A percentile compares a stretch with the other conserved stretches of the same genome.
phyloP scores from a whole-genome alignment of 2,329 filamentous ascomycete genomes.

The Tolypocladium pustulatum region DNA sequence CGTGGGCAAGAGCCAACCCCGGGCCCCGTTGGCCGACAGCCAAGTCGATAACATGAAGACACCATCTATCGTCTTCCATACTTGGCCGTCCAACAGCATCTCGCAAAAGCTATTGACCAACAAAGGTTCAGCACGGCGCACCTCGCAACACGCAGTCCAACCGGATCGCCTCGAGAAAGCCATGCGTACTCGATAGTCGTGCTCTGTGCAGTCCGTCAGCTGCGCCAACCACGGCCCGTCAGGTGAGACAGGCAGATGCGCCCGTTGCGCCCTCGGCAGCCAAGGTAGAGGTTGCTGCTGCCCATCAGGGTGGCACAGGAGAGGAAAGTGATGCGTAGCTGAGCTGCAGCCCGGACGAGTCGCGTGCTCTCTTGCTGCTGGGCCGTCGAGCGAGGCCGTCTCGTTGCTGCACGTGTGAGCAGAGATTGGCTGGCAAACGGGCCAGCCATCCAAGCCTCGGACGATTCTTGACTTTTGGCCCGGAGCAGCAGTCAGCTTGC shows the following conservation, averaged over 20 bases:
- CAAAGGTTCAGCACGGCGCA: neutral
- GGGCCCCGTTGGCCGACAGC: too few relatives aligned
- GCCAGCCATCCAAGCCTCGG: neutral
- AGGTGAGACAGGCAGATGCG: neutral
- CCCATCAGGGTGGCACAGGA: neutral
- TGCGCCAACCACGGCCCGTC: neutral
- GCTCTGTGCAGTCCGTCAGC: neutral
- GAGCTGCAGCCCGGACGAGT: neutral
- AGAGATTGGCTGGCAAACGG: conserved; percentile 6
- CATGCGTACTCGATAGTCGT: neutral
- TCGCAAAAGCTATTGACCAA: neutral
- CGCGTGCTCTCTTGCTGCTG: neutral
- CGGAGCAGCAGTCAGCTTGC: too few relatives aligned
- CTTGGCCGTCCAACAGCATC: too few relatives aligned
- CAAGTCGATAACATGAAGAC: too few relatives aligned
- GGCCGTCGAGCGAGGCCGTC: conserved; percentile 3
- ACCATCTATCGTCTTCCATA: too few relatives aligned
- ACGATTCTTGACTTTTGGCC: neutral
- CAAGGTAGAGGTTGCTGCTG: neutral
- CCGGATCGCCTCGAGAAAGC: neutral
- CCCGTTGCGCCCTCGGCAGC: neutral
- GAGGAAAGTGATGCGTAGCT: neutral
- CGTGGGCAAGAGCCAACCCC: too few relatives aligned
- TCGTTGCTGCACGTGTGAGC: conserved; percentile 10
- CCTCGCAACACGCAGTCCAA: neutral